Base-by-base conservation (phyloP, 2,329 filamentous ascomycete species). In the Xylaria sp. region DNA sequence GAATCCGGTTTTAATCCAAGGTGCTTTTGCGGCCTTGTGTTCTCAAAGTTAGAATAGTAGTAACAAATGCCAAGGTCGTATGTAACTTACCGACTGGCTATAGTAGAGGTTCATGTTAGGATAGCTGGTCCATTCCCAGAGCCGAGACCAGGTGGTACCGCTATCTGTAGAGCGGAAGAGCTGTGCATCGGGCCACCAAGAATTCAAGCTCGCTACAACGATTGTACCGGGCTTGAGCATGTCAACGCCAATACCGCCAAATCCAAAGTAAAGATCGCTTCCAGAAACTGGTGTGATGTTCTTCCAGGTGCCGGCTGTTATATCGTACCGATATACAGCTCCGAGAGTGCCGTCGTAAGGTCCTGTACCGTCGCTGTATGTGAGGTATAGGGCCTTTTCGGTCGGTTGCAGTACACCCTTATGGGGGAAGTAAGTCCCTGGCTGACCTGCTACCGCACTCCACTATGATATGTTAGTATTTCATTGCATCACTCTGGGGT, bases 141-240 rank as follows among this genome's bases (percentile, higher is more conserved):
- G 81, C 0, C 75, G 79, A 1, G 84, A 83, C 86, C 86, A 88
- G 0, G 84, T 86, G 15, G 81, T 79, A 23, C 84, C 87, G 0
- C 85, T 87, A 75, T 89, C 83, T 0, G 79, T 86, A 3, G 86
- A 87, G 28, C 87, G 79, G 78, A 84, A 89, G 42, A 89, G 79
- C 63, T 87, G 83, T 0, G 83, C 86, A 68, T 89, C 87, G 0
- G 87, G 87, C 78, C 83, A 89, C 87, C 87, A 89, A 17, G 82
- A 85, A 77, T 89, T 89, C 48, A 89, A 75, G 1, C 82, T 83
- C 0, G 87, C 86, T 0, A 88, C 86, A 54, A 89, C 83, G 17
- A 89, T 74, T 0, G 87, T 89, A 0, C 87, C 87, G 0, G 87
- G 83, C 28, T 83, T 84, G 71, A 85, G 81, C 69, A 84, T 78